Evolutionary conservation across 495 filamentous ascomycete genomes (phyloP).

Genomic region (Sabuloglossum arenarium): DNA sequence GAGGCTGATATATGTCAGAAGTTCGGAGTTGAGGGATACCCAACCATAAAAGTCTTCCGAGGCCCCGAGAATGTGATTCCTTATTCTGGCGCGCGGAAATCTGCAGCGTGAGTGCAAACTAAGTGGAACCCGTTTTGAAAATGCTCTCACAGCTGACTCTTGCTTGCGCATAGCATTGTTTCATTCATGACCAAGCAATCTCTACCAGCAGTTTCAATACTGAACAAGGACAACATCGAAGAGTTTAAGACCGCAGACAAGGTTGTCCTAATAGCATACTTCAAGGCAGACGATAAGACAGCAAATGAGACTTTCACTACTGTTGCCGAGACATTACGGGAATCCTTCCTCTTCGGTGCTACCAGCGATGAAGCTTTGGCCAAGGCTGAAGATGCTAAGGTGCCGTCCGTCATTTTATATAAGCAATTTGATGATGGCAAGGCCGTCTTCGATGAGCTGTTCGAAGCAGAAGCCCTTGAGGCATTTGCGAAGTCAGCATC

Average conservation of each 20-base stretch:
- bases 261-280: conserved; percentile 80
- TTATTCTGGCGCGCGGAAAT: conserved; percentile 79
- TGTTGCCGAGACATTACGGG: conserved; percentile 67
- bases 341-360: conserved; percentile 80
- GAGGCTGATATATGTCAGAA: conserved; percentile 78
- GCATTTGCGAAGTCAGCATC: conserved; percentile 68
- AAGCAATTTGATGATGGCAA: conserved; percentile 98
- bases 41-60: conserved; percentile 97
- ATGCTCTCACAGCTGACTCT: neutral
- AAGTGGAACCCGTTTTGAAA: neutral
- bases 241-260: conserved; percentile 98
- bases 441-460: conserved; percentile 56
- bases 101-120: conserved; percentile 47
- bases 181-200: conserved; percentile 99
- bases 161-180: conserved; percentile 40
- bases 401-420: conserved; percentile 82
- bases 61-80: conserved; percentile 63
- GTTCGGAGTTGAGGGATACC: conserved; percentile 89
- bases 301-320: conserved; percentile 60
- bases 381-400: conserved; percentile 69
- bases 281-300: conserved; percentile 65
- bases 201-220: conserved; percentile 69
- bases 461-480: conserved; percentile 54
- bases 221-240: conserved; percentile 61
- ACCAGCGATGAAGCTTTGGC: conserved; percentile 67